Conservation (phyloP, 2,329 filamentous ascomycete species). For the Pseudogymnoascus sp. region DNA sequence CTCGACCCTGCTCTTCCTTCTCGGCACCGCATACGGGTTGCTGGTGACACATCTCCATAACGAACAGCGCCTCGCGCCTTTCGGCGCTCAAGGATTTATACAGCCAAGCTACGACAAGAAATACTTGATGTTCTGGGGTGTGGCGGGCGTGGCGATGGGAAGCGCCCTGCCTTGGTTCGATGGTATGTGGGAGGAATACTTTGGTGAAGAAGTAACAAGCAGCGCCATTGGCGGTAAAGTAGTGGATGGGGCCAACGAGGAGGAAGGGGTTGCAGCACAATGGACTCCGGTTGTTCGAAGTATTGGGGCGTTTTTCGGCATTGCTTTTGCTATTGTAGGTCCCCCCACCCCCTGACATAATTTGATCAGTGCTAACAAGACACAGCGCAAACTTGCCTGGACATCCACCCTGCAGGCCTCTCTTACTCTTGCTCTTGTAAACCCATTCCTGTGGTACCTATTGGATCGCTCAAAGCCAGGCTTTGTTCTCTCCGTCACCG, state of each 20-base stretch:
- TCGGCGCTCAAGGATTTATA: conserved; percentile 42
- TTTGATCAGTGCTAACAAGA: conserved; percentile 17
- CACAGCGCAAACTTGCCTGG: conserved; percentile 81
- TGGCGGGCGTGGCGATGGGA: conserved; percentile 68
- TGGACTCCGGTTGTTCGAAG: conserved; percentile 68
- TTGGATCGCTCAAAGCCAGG: conserved; percentile 85
- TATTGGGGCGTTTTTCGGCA: conserved; percentile 62
- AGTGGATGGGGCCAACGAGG: conserved; percentile 15
- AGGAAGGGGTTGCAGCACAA: conserved; percentile 43
- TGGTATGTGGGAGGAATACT: conserved; percentile 53
- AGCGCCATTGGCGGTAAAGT: conserved; percentile 25
- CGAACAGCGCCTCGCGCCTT: conserved; percentile 52
- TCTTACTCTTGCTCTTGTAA: conserved; percentile 77
- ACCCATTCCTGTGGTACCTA: conserved; percentile 92
- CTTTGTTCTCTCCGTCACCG: conserved; percentile 65
- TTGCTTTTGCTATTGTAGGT: conserved; percentile 76
- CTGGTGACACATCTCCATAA: conserved; percentile 74
- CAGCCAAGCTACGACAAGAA: conserved; percentile 43
- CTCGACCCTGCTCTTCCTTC: conserved; percentile 58
- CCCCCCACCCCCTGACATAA: not conserved
- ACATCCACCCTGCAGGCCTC: conserved; percentile 90
- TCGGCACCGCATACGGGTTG: conserved; percentile 76
- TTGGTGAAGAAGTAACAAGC: conserved; percentile 16
- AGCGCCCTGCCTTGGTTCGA: conserved; percentile 80
- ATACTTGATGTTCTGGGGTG: conserved; percentile 75